Evolutionary conservation across 2,329 filamentous ascomycete genomes (phyloP).

Genomic region (Ceratocystis diversiconidia): DNA sequence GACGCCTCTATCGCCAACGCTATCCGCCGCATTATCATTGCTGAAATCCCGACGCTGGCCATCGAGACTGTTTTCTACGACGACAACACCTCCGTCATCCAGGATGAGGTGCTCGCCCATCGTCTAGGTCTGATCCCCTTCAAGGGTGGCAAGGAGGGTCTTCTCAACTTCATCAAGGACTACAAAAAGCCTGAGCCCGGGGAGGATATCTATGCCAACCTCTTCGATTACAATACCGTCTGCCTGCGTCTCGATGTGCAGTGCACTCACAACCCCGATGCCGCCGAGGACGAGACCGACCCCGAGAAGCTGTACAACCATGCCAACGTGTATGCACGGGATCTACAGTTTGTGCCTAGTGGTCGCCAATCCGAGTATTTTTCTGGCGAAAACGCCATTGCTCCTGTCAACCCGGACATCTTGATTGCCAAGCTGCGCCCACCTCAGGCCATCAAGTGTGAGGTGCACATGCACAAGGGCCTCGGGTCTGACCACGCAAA

Average conservation of each 20-base stretch:
- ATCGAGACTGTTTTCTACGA: constrained; percentile 87
- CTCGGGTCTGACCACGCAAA: constrained; percentile 91
- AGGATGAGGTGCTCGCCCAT: constrained; percentile 90
- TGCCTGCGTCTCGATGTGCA: constrained; percentile 61
- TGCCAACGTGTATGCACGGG: constrained; percentile 65
- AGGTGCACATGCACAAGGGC: constrained; percentile 90
- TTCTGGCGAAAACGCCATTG: constrained; percentile 51
- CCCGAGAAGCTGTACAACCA: constrained; percentile 74
- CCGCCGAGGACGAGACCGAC: constrained; percentile 59
- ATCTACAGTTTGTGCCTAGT: constrained; percentile 62
- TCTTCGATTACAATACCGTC: constrained; percentile 75
- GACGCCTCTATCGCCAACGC: constrained; percentile 93
- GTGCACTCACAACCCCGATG: constrained; percentile 66
- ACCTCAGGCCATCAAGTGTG: constrained; percentile 70
- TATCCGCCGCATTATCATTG: constrained; percentile 87
- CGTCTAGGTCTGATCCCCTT: constrained; percentile 84
- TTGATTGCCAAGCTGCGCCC: constrained; percentile 88
- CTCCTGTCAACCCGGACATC: constrained; percentile 78
- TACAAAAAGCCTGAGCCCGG: constrained; percentile 55
- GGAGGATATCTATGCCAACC: constrained; percentile 45
- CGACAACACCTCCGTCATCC: constrained; percentile 96
- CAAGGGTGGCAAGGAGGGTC: constrained; percentile 59
- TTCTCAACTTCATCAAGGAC: constrained; percentile 68
- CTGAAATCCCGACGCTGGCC: constrained; percentile 86
- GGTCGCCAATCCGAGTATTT: constrained; percentile 62